Percentiles rank a stretch among this genome's conserved stretches.
phyloP scores from a whole-genome alignment of 2,329 filamentous ascomycete species.

The Neocatenulostroma microsporum region DNA sequence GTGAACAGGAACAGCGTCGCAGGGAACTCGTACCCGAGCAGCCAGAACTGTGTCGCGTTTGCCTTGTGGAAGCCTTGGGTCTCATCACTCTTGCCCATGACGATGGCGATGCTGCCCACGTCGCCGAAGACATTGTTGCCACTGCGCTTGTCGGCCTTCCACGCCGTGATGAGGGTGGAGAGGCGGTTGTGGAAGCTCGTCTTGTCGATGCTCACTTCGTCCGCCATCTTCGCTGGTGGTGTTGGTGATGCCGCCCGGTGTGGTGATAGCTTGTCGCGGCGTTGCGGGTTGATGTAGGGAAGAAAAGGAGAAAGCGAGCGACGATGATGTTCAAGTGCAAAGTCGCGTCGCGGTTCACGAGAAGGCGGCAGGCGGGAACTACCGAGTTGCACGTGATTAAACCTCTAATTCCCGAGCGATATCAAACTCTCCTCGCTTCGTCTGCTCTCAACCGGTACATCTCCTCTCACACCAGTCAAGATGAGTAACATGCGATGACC shows the following conservation, averaged over 20 bases:
- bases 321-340: conserved; percentile 1
- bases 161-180: conserved; percentile 75
- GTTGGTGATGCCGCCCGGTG: conserved; percentile 14
- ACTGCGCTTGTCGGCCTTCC: conserved; percentile 91
- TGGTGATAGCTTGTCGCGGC: conserved; percentile 12
- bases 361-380: too few relatives aligned
- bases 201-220: conserved; percentile 92
- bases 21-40: conserved; percentile 96
- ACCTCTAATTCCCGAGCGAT: too few relatives aligned
- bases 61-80: conserved; percentile 85
- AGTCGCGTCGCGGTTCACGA: background rate
- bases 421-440: too few relatives aligned
- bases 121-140: conserved; percentile 80
- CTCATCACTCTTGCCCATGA: conserved; percentile 94
- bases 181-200: conserved; percentile 90
- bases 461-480: too few relatives aligned
- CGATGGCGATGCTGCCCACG: conserved; percentile 74
- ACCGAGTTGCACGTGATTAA: too few relatives aligned
- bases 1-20: conserved; percentile 92
- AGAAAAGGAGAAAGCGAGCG: background rate
- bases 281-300: conserved; percentile 7
- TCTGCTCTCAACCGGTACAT: too few relatives aligned
- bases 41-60: conserved; percentile 96
- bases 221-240: conserved; percentile 46
- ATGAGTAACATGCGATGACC: too few relatives aligned